Base-by-base conservation (phyloP, 2,329 filamentous ascomycete genomes). In the Pleomassaria siparia region DNA sequence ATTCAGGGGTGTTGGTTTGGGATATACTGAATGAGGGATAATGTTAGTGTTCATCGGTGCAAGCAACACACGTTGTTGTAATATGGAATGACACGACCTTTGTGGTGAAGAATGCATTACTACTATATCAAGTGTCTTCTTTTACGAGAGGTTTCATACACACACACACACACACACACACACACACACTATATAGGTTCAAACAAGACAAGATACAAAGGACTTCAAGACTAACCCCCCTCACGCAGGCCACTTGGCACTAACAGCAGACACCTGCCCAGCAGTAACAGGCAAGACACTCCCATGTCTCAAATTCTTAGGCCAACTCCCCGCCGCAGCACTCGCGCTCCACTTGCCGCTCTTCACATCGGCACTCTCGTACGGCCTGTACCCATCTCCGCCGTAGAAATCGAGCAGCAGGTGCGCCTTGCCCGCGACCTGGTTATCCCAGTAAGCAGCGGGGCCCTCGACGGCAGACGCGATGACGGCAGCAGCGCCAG, bases 311-410 rank as follows among this genome's bases (percentile, higher is more conserved):
- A 81, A 49, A 25, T 75, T 74, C 39, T 55, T 71, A 8, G 79
- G 79, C 53, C 78, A 81, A 1, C 53, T n/a, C n/a, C n/a, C 65
- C 2, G 58, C 58, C 29, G 72, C 56, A 47, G 69, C 67, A 35
- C 74, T 77, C 24, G 73, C 73, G 1, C 62, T 68, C 78, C 79
- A 82, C 15, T 64, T 70, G 33, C 79, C 79, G 2, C 62, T 69
- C 53, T 66, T 60, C 13, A 78, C 70, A 44, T 75, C 69, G 0
- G 59, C 67, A 43, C 71, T 77, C 61, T 78, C 72, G 49, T 76
- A 80, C 15, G 78, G 78, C 21, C 71, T 58, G 50, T 82, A 81
- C 6, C 79, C 79, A 54, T 81, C 78, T 11, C 51, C 47, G 1
- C 64, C 65, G 40, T 67, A 69, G 36, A 61, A 67, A 39, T 70